Evolutionary conservation across 2,329 filamentous ascomycete species (phyloP).

Genomic region (Monilinia aucupariae): DNA sequence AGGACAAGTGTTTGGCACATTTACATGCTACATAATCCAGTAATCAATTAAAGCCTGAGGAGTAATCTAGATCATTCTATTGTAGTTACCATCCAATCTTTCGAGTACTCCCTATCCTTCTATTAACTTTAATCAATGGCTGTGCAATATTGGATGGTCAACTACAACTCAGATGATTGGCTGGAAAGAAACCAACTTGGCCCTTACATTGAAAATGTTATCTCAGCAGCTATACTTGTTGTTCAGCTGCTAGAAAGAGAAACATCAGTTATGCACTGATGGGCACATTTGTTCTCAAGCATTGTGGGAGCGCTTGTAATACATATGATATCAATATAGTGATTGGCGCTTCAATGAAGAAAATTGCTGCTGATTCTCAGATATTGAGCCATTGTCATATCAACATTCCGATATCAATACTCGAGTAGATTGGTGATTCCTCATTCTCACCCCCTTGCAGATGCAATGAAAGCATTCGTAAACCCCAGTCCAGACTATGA

Average conservation of each 20-base stretch:
- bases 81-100: background rate
- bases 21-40: background rate
- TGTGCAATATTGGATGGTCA: background rate
- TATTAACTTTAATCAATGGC: background rate
- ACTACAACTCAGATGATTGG: slow-evolving; percentile 12
- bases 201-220: background rate
- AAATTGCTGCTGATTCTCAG: background rate
- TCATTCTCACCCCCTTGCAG: background rate
- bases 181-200: background rate
- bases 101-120: background rate
- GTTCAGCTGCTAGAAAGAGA: background rate
- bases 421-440: slow-evolving; percentile 12
- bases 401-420: background rate
- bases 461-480: slow-evolving; percentile 13
- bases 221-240: slow-evolving; percentile 6
- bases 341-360: slow-evolving; percentile 6
- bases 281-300: slow-evolving; percentile 12
- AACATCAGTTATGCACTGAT: slow-evolving; percentile 10
- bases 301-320: background rate
- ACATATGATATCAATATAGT: slow-evolving; percentile 12
- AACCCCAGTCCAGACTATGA: slow-evolving; percentile 7
- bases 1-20: background rate
- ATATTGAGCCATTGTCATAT: background rate
- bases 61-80: background rate
- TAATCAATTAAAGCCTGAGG: background rate